Evolutionary conservation across 768 basidiomycete species (phyloP).

Genomic region (Hygrocybe punicea): DNA sequence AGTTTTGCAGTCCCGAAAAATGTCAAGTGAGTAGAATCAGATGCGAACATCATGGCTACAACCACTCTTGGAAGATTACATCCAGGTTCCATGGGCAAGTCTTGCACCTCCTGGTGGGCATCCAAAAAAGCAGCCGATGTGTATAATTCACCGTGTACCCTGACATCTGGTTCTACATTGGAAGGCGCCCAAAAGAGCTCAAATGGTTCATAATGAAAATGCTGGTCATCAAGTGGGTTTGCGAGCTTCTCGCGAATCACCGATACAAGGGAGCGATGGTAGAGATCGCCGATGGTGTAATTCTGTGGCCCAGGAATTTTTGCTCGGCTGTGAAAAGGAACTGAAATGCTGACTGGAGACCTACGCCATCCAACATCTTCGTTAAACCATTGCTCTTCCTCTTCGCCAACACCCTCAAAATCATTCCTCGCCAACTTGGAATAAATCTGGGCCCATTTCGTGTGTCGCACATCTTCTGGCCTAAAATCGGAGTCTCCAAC

Average conservation of each 20-base stretch:
- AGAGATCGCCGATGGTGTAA: not conserved
- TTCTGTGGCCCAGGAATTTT: not conserved
- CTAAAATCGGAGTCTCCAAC: slow-evolving; percentile 1
- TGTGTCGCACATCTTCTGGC: not conserved
- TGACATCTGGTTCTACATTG: not conserved
- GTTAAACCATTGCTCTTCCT: not conserved
- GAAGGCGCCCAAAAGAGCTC: not conserved
- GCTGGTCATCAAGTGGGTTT: not conserved
- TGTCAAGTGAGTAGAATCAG: slow-evolving; percentile 15
- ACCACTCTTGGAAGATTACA: slow-evolving; percentile 13
- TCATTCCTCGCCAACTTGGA: not conserved
- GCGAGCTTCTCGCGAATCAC: slow-evolving; percentile 1
- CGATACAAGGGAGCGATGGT: slow-evolving; percentile 1
- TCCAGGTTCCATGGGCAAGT: slow-evolving; percentile 4
- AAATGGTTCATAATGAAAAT: slow-evolving; percentile 5
- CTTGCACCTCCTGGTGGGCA: slow-evolving; percentile 7
- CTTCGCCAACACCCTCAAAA: not conserved
- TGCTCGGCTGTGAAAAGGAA: not conserved
- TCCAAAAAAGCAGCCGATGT: slow-evolving; percentile 7
- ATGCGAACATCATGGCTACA: slow-evolving; percentile 14
- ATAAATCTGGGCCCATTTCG: slow-evolving; percentile 1
- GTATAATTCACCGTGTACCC: not conserved
- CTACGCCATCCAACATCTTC: not conserved
- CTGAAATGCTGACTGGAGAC: slow-evolving; percentile 1
- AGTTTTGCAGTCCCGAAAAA: slow-evolving; percentile 10